Conservation (phyloP, 805 yeast genomes). For the Starmerella lactis-condensi region DNA sequence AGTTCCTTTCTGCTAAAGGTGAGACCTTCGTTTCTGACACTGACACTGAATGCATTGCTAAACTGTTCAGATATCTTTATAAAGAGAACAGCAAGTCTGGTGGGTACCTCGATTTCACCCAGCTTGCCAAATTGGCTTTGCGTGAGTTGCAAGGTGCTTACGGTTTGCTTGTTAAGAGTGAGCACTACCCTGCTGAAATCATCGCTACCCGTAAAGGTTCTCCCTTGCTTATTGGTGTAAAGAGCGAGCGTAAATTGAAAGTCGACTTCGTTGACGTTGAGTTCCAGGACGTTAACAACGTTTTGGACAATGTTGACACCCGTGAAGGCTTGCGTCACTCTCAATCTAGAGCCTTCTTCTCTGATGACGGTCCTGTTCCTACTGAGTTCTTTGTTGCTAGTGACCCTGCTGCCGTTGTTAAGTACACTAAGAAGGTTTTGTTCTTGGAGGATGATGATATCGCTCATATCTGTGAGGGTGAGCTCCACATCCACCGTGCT, state of each 20-base stretch:
- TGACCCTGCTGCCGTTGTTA: conserved; percentile 90
- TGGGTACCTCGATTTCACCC: conserved; percentile 54
- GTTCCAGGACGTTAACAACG: conserved; percentile 45
- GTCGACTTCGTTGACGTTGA: conserved; percentile 98
- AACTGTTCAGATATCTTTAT: conserved; percentile 76
- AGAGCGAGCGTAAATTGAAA: conserved; percentile 83
- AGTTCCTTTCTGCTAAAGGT: conserved; percentile 64
- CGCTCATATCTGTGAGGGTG: conserved; percentile 96
- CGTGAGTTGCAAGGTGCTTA: conserved; percentile 93
- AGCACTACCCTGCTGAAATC: conserved; percentile 86
- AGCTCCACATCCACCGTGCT: conserved; percentile 93
- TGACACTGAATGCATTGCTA: conserved; percentile 96
- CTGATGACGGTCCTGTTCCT: conserved; percentile 91
- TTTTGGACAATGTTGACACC: conserved; percentile 11
- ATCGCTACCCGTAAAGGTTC: conserved; percentile 97
- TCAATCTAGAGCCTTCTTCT: conserved; percentile 88
- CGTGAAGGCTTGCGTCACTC: conserved; percentile 47
- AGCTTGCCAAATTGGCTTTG: conserved; percentile 78
- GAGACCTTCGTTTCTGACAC: conserved; percentile 75
- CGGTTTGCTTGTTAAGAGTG: conserved; percentile 81
- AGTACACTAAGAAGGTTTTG: conserved; percentile 91
- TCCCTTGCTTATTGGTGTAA: conserved; percentile 86
- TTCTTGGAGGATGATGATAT: conserved; percentile 96
- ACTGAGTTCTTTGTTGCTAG: conserved; percentile 91
- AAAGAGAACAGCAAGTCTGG: conserved; percentile 58